Evolutionary conservation across 352 stramenopile species (phyloP).

Genomic region (Aphanomyces astaci): DNA sequence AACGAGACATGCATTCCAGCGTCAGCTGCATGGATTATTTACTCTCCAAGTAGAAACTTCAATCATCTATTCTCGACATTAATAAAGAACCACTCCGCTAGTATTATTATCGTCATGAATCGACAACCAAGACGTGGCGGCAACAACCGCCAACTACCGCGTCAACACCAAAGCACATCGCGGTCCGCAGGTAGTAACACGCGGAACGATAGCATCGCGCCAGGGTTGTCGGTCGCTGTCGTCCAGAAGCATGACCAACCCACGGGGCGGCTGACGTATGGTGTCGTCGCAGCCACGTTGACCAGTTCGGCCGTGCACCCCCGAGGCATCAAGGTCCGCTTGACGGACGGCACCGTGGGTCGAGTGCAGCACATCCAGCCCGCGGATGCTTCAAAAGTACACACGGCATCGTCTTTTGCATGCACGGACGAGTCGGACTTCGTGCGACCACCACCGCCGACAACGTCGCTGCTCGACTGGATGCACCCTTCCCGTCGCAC

Average conservation of each 20-base stretch:
- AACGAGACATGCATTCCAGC: no score
- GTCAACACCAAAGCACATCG: background rate
- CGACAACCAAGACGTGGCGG: background rate
- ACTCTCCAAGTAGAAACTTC: no score
- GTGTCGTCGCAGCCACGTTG: slow-evolving; percentile 7
- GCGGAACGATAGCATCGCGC: slow-evolving; percentile 7
- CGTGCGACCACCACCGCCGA: background rate
- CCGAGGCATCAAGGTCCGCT: slow-evolving; percentile 20
- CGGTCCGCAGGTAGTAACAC: background rate
- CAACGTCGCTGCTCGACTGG: background rate
- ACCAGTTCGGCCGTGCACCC: slow-evolving; percentile 17
- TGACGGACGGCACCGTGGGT: slow-evolving; percentile 18
- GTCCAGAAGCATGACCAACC: slow-evolving; percentile 22
- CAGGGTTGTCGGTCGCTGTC: slow-evolving; percentile 16
- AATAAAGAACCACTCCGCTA: no score
- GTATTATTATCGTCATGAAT: no score
- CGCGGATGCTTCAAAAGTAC: background rate
- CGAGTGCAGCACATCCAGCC: slow-evolving; percentile 14
- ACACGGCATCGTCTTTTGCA: background rate
- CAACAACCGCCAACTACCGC: background rate
- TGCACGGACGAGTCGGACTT: background rate
- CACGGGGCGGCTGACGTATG: slow-evolving; percentile 17
- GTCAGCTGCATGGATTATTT: no score
- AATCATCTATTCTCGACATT: no score
- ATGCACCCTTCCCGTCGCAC: background rate